Base-by-base conservation (phyloP, 1,284 basidiomycete species). In the Fomes fomentarius region DNA sequence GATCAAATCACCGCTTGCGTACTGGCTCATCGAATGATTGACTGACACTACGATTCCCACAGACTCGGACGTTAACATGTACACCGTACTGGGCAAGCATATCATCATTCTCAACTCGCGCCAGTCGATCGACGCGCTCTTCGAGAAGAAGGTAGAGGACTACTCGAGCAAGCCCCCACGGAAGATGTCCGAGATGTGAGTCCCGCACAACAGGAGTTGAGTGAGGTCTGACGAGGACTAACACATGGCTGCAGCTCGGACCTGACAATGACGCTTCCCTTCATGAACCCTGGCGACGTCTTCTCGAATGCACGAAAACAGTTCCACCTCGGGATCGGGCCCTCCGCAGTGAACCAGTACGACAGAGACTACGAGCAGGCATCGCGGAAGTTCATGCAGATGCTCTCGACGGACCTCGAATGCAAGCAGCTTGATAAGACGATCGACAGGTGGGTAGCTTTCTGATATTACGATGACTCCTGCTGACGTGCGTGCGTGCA, bases 51-150 rank as follows among this genome's bases (percentile, higher is more conserved):
- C n/a, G 15, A 31, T 6, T 15, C 4, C 17, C 19, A 19, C 17
- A 47, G 46, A 35, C 40, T 58, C 56, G 52, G 61, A 66, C 34
- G 52, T 70, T 30, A 61, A 64, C 51, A 57, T 53, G 35, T 56
- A 63, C 26, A 54, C 51, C 26, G 54, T 65, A 4, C 56, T 63
- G 15, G 57, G 57, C 50, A 47, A 53, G 42, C 56, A 56, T 14
- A 46, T 65, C 47, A 65, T 60, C 56, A 56, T 69, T 22, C 57
- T 69, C 44, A 69, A 67, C 61, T 66, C 68, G 40, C 57, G 54
- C 22, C 57, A 63, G 47, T 58, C 64, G 14, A 66, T 65, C 41
- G 57, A 63, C 14, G 66, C 68, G 40, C 47, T 71, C 19, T 65
- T 71, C 55, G 57, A 56, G 38, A 68, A 67, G 51, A 51, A 65